Evolutionary conservation across 805 yeast genomes (phyloP).

Genomic region (Wickerhamiella spandovensis): DNA sequence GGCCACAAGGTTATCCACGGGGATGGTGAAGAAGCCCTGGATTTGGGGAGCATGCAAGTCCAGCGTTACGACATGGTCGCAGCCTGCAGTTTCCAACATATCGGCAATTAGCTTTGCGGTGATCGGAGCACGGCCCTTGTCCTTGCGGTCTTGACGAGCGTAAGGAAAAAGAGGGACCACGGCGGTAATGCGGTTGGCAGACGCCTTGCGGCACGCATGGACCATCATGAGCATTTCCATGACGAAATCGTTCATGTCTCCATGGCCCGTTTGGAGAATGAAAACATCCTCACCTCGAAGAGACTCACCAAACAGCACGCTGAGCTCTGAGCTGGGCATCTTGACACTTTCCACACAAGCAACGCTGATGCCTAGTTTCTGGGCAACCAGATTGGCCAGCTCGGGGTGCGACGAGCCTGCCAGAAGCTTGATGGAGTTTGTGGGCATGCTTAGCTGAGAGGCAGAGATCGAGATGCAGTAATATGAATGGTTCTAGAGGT

Average conservation of each 20-base stretch:
- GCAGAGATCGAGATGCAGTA: too few relatives aligned
- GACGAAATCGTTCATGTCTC: conserved; percentile 70
- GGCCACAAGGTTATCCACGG: conserved; percentile 91
- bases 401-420: conserved; percentile 57
- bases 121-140: conserved; percentile 90
- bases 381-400: conserved; percentile 61
- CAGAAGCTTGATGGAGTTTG: conserved; percentile 23
- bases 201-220: conserved; percentile 91
- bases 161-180: conserved; percentile 93
- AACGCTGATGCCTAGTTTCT: conserved; percentile 39
- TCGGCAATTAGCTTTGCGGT: conserved; percentile 92
- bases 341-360: conserved; percentile 48
- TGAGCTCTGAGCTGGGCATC: conserved; percentile 18
- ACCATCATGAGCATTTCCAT: conserved; percentile 83
- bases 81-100: conserved; percentile 83
- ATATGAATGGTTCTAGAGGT: too few relatives aligned
- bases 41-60: conserved; percentile 96
- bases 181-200: conserved; percentile 87
- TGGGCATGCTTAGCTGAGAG: background rate
- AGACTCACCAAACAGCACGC: conserved; percentile 53
- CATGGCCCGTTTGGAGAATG: conserved; percentile 77
- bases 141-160: conserved; percentile 95
- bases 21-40: conserved; percentile 90
- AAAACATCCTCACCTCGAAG: conserved; percentile 75
- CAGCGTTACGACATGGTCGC: conserved; percentile 91